Evolutionary conservation across 768 basidiomycete genomes (phyloP).

Genomic region (Tremella fuciformis): DNA sequence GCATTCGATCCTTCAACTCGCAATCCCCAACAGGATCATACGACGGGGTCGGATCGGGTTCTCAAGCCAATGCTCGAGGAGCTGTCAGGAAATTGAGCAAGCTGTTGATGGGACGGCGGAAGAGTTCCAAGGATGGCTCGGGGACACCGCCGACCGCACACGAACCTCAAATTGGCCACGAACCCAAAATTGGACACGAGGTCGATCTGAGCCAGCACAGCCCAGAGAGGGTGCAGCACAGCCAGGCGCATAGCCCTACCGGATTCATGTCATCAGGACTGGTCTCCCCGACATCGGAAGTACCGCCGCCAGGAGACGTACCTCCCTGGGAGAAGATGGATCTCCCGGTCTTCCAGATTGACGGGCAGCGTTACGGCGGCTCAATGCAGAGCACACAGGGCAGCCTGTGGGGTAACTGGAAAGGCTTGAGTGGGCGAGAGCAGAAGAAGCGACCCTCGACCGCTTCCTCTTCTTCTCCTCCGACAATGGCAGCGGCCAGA

Average conservation of each 20-base stretch:
- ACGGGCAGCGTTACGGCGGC: slow-evolving; percentile 40
- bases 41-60: slow-evolving; percentile 4
- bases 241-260: too few species aligned
- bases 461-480: slow-evolving; percentile 5
- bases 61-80: slow-evolving; percentile 2
- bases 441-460: slow-evolving; percentile 21
- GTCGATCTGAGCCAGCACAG: neutral
- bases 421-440: slow-evolving; percentile 23
- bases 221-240: neutral
- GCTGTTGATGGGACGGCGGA: neutral
- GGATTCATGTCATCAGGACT: too few species aligned
- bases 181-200: neutral
- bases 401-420: slow-evolving; percentile 32
- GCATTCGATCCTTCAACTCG: slow-evolving; percentile 45
- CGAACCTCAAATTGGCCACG: neutral
- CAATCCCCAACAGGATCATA: slow-evolving; percentile 14
- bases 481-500: neutral
- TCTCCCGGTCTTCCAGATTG: slow-evolving; percentile 48
- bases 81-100: neutral
- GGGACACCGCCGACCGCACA: too few species aligned
- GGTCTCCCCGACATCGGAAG: neutral
- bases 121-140: slow-evolving; percentile 1
- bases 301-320: slow-evolving; percentile 24
- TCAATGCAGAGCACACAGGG: neutral
- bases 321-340: slow-evolving; percentile 52